Evolutionary conservation across 2,329 filamentous ascomycete genomes (phyloP).

Genomic region (Trichoderma pleuroti): DNA sequence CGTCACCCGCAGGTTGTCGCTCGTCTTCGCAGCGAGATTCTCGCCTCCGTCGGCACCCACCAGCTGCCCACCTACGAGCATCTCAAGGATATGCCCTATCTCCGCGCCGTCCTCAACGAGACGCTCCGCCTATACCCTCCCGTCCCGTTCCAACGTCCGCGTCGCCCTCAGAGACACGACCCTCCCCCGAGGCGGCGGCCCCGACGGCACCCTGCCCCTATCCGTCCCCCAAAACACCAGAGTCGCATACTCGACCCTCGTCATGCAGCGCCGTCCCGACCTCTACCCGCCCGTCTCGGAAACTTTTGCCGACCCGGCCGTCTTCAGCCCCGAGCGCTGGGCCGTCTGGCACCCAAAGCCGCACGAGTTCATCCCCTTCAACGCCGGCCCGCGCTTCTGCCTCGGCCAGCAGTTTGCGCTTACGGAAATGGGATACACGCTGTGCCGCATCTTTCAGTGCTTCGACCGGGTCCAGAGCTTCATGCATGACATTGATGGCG

Average conservation of each 20-base stretch:
- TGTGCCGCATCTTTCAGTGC: constrained; percentile 68
- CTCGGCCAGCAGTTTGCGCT: constrained; percentile 78
- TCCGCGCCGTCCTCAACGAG: constrained; percentile 71
- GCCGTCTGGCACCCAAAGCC: constrained; percentile 56
- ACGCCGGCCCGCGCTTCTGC: constrained; percentile 69
- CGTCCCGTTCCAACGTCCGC: constrained; percentile 75
- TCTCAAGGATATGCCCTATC: constrained; percentile 84
- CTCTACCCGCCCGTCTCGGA: constrained; percentile 53
- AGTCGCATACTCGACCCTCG: constrained; percentile 63
- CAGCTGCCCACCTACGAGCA: constrained; percentile 69
- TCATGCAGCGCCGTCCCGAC: constrained; percentile 69
- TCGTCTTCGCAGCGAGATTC: constrained; percentile 71
- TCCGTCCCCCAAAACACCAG: constrained; percentile 63
- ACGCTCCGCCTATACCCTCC: constrained; percentile 73
- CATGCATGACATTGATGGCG: constrained; percentile 54
- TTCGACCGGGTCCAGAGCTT: constrained; percentile 61
- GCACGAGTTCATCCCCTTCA: constrained; percentile 72
- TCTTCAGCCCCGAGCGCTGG: constrained; percentile 68
- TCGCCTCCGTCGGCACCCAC: constrained; percentile 60
- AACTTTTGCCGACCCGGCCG: constrained; percentile 42
- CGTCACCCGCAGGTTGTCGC: constrained; percentile 63
- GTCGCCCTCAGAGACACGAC: constrained; percentile 69
- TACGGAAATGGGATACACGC: constrained; percentile 70
- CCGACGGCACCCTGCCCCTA: constrained; percentile 58
- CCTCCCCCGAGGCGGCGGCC: constrained; percentile 67